A percentile compares a stretch with the other conserved stretches of the same genome.
Conservation (phyloP, 2,329 filamentous ascomycete genomes). For the Fusarium bulbicola region DNA sequence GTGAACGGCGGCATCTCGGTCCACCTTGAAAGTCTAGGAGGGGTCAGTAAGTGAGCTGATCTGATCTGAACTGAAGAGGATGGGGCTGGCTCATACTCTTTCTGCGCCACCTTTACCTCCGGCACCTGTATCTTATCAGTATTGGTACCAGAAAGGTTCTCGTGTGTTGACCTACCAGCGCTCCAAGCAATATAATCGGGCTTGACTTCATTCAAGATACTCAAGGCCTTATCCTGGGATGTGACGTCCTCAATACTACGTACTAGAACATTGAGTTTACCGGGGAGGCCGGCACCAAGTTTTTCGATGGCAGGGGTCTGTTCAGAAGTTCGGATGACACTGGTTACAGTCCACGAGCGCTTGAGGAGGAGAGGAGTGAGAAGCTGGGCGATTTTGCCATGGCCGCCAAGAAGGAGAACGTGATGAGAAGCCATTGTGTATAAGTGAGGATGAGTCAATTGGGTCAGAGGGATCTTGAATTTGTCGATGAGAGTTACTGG, state of each 20-base stretch:
- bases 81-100: slow-evolving; percentile 45
- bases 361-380: slow-evolving; percentile 80
- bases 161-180: slow-evolving; percentile 60
- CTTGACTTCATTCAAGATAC: slow-evolving; percentile 68
- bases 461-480: background rate
- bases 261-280: slow-evolving; percentile 74
- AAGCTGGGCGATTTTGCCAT: slow-evolving; percentile 79
- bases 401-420: slow-evolving; percentile 81
- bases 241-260: slow-evolving; percentile 77
- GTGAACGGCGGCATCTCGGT: slow-evolving; percentile 70
- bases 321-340: slow-evolving; percentile 76
- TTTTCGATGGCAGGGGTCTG: slow-evolving; percentile 72
- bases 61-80: background rate
- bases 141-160: background rate
- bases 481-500: background rate
- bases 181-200: slow-evolving; percentile 75
- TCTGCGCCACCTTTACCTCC: slow-evolving; percentile 67
- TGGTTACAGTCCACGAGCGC: slow-evolving; percentile 80
- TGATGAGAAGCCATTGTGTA: slow-evolving; percentile 51
- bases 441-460: background rate
- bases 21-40: slow-evolving; percentile 64
- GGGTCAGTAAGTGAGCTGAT: slow-evolving; percentile 15
- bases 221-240: slow-evolving; percentile 67
- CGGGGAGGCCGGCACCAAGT: slow-evolving; percentile 65
- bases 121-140: slow-evolving; percentile 53